Evolutionary conservation across 495 filamentous ascomycete genomes (phyloP), one percentile per base, ranked within the genome.

Genomic region (Penicilliopsis zonata): DNA sequence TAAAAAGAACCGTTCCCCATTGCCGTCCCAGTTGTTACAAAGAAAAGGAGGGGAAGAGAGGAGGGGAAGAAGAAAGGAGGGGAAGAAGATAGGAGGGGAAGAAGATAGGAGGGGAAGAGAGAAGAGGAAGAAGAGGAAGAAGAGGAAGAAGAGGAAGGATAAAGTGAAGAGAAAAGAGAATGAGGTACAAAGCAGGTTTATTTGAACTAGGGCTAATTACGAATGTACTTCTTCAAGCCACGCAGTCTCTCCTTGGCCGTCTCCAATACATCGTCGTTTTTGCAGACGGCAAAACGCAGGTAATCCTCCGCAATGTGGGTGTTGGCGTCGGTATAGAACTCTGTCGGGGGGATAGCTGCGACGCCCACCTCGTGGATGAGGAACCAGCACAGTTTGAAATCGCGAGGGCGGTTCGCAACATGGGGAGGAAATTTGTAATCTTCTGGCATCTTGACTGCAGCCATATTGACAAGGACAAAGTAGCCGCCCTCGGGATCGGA

Each of bases 371-470:
- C 90, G 53, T 83, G 86, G 52, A 98, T 98, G 41, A 94, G 57
- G 58, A 94, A 95, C 90, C 90, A 98, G 21, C 73, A 71, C 18
- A 98, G 67, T 62, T 92, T 80, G 65, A 94, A 98, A 58, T 98
- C 90, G 20, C 90, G 69, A 19, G 90, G 80, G 8, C 88, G 72
- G 32, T 67, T 74, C 16, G 80, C 78, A 4, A 98, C 87, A 55
- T 94, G 83, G 0, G 80, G 65, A 3, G 90, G 90, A 65, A 95
- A 95, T 0, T 75, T 66, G 53, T 94, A 95, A 47, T 74, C 74
- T 3, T 63, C 64, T 0, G 90, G 90, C 0, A 98, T 54, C 41
- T 78, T 71, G 28, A 98, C 84, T 37, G 86, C 83, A 16, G 70
- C 63, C 57, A 96, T 72, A 57, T 98, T 98, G 26, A 78, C 90